Evolutionary conservation across 108 stramenopile genomes (phyloP).

Genomic region (Discostella pseudostelligera): DNA sequence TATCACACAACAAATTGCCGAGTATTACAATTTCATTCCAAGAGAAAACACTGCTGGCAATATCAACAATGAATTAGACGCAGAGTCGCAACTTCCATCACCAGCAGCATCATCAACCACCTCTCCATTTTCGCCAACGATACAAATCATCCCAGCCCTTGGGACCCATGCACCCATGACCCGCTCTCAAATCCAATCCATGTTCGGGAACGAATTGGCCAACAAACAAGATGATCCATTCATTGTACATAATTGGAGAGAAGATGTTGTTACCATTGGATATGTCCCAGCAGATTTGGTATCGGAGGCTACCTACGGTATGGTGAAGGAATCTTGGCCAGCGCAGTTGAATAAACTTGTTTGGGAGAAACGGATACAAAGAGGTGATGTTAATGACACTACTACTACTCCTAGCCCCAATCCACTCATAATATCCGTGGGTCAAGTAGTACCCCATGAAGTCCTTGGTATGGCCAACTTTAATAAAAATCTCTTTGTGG

Average conservation of each 20-base stretch:
- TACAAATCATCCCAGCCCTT: constrained; percentile 88
- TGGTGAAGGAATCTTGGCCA: constrained; percentile 81
- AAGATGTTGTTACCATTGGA: constrained; percentile 93
- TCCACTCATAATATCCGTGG: constrained; percentile 84
- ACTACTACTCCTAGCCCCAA: constrained; percentile 1
- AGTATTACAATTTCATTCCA: constrained; percentile 78
- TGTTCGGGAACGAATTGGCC: constrained; percentile 78
- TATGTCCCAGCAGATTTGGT: constrained; percentile 85
- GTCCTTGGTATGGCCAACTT: constrained; percentile 98
- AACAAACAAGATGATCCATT: constrained; percentile 53
- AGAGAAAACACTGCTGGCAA: not conserved
- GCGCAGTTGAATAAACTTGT: constrained; percentile 92
- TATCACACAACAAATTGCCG: constrained; percentile 77
- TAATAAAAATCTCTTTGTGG: constrained; percentile 92
- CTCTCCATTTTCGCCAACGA: constrained; percentile 21
- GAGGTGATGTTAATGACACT: constrained; percentile 3
- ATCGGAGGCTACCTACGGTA: constrained; percentile 60
- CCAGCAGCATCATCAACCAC: not conserved
- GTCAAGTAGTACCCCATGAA: constrained; percentile 86
- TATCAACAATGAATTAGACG: constrained; percentile 8
- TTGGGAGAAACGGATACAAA: constrained; percentile 71
- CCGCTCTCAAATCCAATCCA: constrained; percentile 64
- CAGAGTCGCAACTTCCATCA: not conserved
- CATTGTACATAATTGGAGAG: constrained; percentile 93
- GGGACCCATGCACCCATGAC: constrained; percentile 96